Evolutionary conservation across 768 basidiomycete species (phyloP).

Genomic region (Tricholoma saponaceum): DNA sequence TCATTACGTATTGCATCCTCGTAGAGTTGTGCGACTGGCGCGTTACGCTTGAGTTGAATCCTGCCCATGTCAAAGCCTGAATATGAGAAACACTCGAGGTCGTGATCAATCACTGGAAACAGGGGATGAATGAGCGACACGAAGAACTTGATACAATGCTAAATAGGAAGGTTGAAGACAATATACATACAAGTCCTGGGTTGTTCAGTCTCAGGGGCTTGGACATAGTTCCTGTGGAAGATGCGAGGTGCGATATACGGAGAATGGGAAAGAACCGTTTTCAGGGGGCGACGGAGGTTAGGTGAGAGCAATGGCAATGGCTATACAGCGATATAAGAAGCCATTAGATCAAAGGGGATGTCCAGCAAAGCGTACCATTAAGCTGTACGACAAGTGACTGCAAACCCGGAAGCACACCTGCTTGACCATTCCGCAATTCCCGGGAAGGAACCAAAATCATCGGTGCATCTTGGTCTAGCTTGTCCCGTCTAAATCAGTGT

Average conservation of each 20-base stretch:
- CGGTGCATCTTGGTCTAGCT: not conserved
- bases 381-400: not conserved
- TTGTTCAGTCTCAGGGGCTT: slow-evolving; percentile 62
- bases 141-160: no score
- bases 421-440: slow-evolving; percentile 35
- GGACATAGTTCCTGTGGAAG: slow-evolving; percentile 83
- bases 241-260: slow-evolving; percentile 89
- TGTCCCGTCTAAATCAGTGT: not conserved
- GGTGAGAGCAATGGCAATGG: slow-evolving; percentile 11
- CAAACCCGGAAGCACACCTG: slow-evolving; percentile 16
- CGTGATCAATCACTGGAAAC: slow-evolving; percentile 77
- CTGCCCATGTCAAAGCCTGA: slow-evolving; percentile 99
- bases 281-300: slow-evolving; percentile 23
- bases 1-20: slow-evolving; percentile 99
- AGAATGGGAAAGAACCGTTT: slow-evolving; percentile 71
- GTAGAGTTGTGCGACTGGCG: slow-evolving; percentile 84
- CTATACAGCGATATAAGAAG: slow-evolving; percentile 13
- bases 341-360: slow-evolving; percentile 3
- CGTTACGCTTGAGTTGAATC: slow-evolving; percentile 94
- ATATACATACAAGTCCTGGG: slow-evolving; percentile 50
- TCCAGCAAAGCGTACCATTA: not conserved
- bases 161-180: slow-evolving; percentile 2
- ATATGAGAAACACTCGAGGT: slow-evolving; percentile 96
- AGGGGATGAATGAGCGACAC: slow-evolving; percentile 4
- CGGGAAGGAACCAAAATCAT: slow-evolving; percentile 17